Base-by-base conservation (phyloP, 73 alveolate genomes). In the Paramecium biaurelia region DNA sequence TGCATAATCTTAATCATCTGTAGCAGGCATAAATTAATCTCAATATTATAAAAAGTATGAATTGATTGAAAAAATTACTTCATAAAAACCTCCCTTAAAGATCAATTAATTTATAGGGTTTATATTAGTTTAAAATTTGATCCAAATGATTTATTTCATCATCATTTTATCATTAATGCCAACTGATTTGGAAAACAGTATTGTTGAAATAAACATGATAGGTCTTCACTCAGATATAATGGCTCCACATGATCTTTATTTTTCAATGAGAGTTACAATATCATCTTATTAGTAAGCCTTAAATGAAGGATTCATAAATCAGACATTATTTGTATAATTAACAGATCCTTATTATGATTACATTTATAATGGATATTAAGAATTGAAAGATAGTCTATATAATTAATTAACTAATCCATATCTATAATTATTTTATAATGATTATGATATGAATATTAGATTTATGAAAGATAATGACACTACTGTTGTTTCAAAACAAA, bases 241-340 rank as follows among this genome's bases (percentile, higher is more conserved):
- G 90, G 90, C 90, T 41, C 90, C 90, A 1, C 90, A 79, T 79
- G 90, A 79, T 79, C 56, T 43, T 8, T 79, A 38, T 43, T 79
- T 41, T 24, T 38, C 90, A 11, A 26, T 41, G 42, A 79, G 72
- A 79, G 9, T 45, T 30, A 79, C 90, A 8, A 15, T 79, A 21
- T 41, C 90, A 6, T 32, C 90, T 7, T 79, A 79, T 43, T 34
- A 79, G 18, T 20, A 79, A 79, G 47, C 32, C 8, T 79, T 30
- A 42, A 47, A 5, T 2, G 26, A 38, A 42, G 43, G 43, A 42
- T 41, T 41, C 9, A 79, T 79, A n/a, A 47, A 32, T 43, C 2
- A 37, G 7, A 38, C 56, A 15, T 15, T 12, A 15, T 72, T 34
- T 21, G 8, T 9, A n/a, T 3, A 72, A 72, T 21, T 79, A 10